These are phyloP conservation scores for Salix udensis DNA, from an alignment of 345 rosid species.

Conservation along the genomic window DNA sequence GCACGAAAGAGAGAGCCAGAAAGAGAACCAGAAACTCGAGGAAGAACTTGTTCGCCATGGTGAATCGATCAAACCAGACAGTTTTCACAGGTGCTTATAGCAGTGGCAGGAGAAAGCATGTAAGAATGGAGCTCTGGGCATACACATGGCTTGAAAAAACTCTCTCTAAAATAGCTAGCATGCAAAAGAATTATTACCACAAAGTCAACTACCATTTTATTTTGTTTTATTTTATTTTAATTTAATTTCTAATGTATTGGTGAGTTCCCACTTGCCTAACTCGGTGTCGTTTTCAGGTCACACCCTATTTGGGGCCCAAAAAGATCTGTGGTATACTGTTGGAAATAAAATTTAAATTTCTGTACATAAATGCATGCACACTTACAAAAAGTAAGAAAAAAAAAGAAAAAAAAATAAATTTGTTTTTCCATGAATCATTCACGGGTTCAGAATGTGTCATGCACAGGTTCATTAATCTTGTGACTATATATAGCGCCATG, in stretches of 20 bases:
- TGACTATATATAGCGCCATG: slow-evolving; percentile 2
- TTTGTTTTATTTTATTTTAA: slow-evolving; percentile 1
- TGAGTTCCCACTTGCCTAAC: slow-evolving; percentile 40
- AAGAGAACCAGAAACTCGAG: slow-evolving; percentile 1
- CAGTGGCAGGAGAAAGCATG: slow-evolving; percentile 2
- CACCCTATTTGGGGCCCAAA: slow-evolving; percentile 5
- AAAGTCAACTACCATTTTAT: slow-evolving; percentile 31
- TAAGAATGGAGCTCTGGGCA: not conserved
- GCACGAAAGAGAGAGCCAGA: slow-evolving; percentile 21
- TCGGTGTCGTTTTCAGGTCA: slow-evolving; percentile 19
- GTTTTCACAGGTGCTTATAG: not conserved
- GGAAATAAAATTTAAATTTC: no score
- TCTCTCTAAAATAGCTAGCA: slow-evolving; percentile 1
- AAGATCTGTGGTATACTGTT: not conserved
- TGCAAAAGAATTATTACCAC: not conserved
- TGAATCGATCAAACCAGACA: not conserved
- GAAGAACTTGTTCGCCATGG: slow-evolving; percentile 9
- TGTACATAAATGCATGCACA: not conserved
- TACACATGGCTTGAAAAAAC: not conserved
- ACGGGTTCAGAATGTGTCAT: slow-evolving; percentile 15
- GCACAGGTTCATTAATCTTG: not conserved
- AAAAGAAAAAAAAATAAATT: not conserved
- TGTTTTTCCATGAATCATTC: not conserved
- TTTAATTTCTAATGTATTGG: slow-evolving; percentile 11
- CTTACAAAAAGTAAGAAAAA: not conserved